Percentiles rank a stretch among this genome's conserved stretches.
Evolutionary conservation across 2,329 filamentous ascomycete species (phyloP).

Genomic region (Diaporthe vaccinii): DNA sequence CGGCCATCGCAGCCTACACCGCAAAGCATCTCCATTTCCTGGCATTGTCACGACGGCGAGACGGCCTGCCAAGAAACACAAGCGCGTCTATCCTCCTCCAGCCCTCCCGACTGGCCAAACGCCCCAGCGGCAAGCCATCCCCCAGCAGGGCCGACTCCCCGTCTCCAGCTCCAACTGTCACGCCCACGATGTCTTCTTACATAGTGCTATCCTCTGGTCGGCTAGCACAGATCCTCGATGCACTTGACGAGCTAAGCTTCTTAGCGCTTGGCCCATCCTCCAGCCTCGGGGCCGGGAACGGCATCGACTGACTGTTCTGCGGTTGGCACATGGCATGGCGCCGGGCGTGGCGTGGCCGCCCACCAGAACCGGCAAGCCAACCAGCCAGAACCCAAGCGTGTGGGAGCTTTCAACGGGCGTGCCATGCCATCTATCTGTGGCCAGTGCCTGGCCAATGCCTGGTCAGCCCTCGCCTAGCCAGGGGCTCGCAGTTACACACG

Average conservation of each 20-base stretch:
- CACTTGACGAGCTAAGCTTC: conserved; percentile 25
- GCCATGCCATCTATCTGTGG: neutral
- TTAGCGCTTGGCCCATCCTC: conserved; percentile 1
- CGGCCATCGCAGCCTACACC: neutral
- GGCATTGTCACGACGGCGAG: neutral
- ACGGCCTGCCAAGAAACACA: conserved; percentile 11
- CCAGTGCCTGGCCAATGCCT: conserved; percentile 7
- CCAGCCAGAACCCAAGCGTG: neutral
- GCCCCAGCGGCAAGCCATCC: neutral
- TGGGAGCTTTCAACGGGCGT: neutral
- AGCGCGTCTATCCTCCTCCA: neutral
- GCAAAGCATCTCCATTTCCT: neutral
- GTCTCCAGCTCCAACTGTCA: neutral
- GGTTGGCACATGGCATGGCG: conserved; percentile 26
- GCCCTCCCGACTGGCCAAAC: conserved; percentile 14
- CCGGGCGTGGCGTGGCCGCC: conserved; percentile 1
- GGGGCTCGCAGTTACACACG: conserved; percentile 6
- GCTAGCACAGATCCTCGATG: conserved; percentile 17
- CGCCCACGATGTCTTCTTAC: neutral
- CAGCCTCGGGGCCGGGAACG: neutral
- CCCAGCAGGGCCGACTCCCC: conserved; percentile 28
- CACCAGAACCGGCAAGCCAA: neutral
- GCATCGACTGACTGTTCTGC: neutral
- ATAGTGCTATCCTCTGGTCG: neutral
- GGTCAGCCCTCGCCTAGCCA: conserved; percentile 17